Evolutionary conservation across 2,329 filamentous ascomycete species (phyloP), one percentile per base, ranked within the genome.

Genomic region (Exophiala aquamarina): DNA sequence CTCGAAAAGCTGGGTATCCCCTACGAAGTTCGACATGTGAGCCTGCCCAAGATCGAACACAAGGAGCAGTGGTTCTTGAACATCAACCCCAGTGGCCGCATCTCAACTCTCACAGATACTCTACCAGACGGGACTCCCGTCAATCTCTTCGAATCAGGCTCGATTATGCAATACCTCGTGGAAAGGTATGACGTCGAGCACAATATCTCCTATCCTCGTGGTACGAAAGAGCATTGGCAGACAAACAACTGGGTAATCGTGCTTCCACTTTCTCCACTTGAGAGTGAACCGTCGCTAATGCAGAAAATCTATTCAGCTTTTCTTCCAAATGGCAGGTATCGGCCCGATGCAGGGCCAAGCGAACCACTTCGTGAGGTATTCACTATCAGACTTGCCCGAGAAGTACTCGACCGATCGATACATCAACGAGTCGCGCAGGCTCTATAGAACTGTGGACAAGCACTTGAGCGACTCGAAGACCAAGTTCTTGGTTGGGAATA

Each of bases 21-120:
- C 0, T 66, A 67, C 49, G 62, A 63, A 18, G 33, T 58, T 1
- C 59, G 37, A 3, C 44, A 44, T 19, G 17, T 52, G 9, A 34
- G 45, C 31, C 17, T 49, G n/a, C 41, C 44, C 5, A 85, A 86
- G 54, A 87, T 89, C 63, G 77, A 74, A 14, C 88, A 93, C 61
- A 93, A 92, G 60, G 79, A 92, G 66, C 81, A 81, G n/a, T 94
- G 88, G 88, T 95, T 92, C 70, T 78, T 93, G 21, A 82, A 83
- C 41, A 93, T 95, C 70, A 95, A 95, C 69, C 90, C 89, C 55
- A 95, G 95, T 66, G 89, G 90, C 55, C 86, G 89, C 56, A 94
- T 95, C 59, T 90, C 90, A 3, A 89, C 89, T 44, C 60, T 95
- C 42, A 93, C 87, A 5, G 90, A 95, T 68, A 86, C 75, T 5